Base-by-base conservation (phyloP, 148 eudicot species). In the Rhododendron vialii region DNA sequence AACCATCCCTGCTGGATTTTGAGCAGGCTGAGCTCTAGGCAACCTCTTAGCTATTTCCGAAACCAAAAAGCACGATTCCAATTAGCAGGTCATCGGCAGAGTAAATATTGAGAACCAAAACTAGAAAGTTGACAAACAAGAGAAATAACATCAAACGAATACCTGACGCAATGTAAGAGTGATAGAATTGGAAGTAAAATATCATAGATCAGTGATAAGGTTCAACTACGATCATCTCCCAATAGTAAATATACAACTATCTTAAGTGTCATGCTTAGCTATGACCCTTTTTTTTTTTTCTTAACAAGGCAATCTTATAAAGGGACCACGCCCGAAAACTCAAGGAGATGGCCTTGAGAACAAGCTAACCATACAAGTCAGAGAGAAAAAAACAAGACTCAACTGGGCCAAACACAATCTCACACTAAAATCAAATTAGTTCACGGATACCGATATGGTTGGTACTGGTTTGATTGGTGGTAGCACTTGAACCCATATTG, bases 1-100 rank as follows among this genome's bases (percentile, higher is more conserved):
- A 91, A 97, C 96, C 98, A 97, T 97, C 61, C 98, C 98, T 47
- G 98, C 93, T 67, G 98, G 95, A 88, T 93, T 95, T 86, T 94
- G 98, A 65, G 95, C 88, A 67, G 98, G 91, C 86, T 95, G 98
- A 83, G 96, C 98, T 90, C 96, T 93, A 6, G 99, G 98, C 83
- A 97, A 85, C 83, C 90, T 89, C 89, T 94, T 97, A 1, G 98
- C 98, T 95, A 93, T 76, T 80, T 53, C 41, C 63, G 26, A 87
- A 55, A 67, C 41, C 10, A 18, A n/a, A 65, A 22, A 41, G 33
- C 13, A 80, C 1, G 30, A 47, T 26, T 77, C 50, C 33, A 87
- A 85, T 2, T 18, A 15, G 43, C 36, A 45, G 41, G 43, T 61
- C 51, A 85, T 14, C 15, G 45, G 75, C 41, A 10, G 20, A 5